A percentile compares a stretch with the other conserved stretches of the same genome.
Evolutionary conservation across 1,284 basidiomycete genomes (phyloP).

Genomic region (Chiua sp.): DNA sequence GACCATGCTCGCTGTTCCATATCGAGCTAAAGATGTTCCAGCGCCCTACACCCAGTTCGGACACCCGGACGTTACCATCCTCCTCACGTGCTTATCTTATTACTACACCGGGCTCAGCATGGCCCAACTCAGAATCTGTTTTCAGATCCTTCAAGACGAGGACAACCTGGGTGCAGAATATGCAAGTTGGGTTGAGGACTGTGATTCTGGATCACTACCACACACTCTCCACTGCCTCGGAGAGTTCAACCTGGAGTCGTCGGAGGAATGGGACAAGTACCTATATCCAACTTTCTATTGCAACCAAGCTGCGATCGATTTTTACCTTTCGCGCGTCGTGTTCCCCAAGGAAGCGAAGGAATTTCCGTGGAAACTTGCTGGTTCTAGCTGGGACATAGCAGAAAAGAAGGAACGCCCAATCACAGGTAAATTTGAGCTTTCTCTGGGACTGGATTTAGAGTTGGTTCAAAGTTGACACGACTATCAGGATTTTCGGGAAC

Average conservation of each 20-base stretch:
- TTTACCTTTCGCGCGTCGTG: conserved; percentile 44
- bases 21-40: background rate
- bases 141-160: conserved; percentile 43
- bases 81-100: background rate
- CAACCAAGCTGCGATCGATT: conserved; percentile 49
- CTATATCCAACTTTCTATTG: conserved; percentile 41
- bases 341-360: conserved; percentile 41
- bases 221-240: conserved; percentile 32
- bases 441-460: background rate
- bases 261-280: conserved; percentile 33
- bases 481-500: conserved; percentile 25
- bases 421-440: conserved; percentile 7
- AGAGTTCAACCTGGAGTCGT: conserved; percentile 47
- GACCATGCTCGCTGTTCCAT: conserved; percentile 20
- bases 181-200: conserved; percentile 42
- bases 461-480: background rate
- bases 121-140: conserved; percentile 42
- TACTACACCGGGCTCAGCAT: conserved; percentile 51
- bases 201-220: conserved; percentile 27
- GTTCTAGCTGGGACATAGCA: conserved; percentile 57
- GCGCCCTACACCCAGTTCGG: background rate
- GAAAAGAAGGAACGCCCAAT: conserved; percentile 19
- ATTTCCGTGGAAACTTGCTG: conserved; percentile 49
- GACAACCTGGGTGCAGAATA: conserved; percentile 51
- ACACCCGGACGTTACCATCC: background rate